A percentile compares a stretch with the other conserved stretches of the same genome.
These are phyloP conservation scores for Uronychia binucleata DNA, from an alignment of 73 alveolate species.

Conservation along the genomic window DNA sequence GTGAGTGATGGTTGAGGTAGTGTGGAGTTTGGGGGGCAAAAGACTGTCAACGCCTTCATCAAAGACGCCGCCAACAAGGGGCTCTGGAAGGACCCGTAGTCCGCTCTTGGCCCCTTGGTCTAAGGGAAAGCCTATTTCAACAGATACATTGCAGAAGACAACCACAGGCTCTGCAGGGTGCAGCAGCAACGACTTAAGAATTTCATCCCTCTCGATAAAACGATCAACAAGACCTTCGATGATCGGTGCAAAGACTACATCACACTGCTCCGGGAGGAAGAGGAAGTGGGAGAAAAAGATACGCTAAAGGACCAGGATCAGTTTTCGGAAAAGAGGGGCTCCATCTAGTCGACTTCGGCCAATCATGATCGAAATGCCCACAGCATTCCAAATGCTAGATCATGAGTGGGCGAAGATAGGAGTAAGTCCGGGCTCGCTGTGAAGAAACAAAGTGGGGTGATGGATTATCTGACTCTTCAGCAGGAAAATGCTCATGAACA, in stretches of 20 bases:
- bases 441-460: too few relatives aligned
- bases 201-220: neutral
- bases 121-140: neutral
- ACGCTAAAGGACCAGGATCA: too few relatives aligned
- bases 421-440: too few relatives aligned
- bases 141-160: neutral
- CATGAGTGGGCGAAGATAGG: too few relatives aligned
- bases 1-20: too few relatives aligned
- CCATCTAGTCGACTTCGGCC: too few relatives aligned
- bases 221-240: neutral
- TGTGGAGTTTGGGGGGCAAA: too few relatives aligned
- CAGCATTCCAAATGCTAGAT: too few relatives aligned
- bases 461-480: too few relatives aligned
- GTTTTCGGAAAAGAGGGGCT: too few relatives aligned
- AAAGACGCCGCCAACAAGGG: neutral
- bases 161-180: neutral
- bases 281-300: neutral
- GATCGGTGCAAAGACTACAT: neutral
- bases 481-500: too few relatives aligned
- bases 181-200: neutral
- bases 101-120: neutral
- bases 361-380: too few relatives aligned
- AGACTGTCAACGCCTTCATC: neutral
- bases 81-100: neutral
- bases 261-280: neutral